Base-by-base conservation (phyloP, 352 stramenopile genomes). In the Saprolegnia diclina region DNA sequence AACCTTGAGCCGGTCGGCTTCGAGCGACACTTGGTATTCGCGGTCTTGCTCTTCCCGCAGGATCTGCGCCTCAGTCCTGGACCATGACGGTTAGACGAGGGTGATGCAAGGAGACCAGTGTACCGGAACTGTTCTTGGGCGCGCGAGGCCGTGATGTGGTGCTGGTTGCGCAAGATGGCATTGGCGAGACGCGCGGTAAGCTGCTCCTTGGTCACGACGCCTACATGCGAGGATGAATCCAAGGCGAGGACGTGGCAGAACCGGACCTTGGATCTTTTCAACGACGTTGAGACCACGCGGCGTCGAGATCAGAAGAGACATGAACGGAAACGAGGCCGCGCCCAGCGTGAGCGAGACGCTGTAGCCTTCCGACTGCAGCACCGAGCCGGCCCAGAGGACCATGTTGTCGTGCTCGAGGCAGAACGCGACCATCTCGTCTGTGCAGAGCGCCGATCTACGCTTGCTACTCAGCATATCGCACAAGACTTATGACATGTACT, bases 11-110 rank as follows among this genome's bases (percentile, higher is more conserved):
- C 94, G 90, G 77, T 98, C 94, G 10, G 89, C 90, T 53, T 85
- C 80, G 7, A 98, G 78, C 5, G 94, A 91, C 72, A 97, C 83
- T 72, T 97, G 84, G 69, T 97, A 98, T 76, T 98, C 94, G 29
- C 71, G 72, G 79, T 98, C 92, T 74, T 98, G 94, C 69, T 98
- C 89, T 67, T 96, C 81, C 0, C 94, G 86, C 5, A 98, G 75
- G 37, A 92, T 75, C 56, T 89, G 78, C 56, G 93, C 81, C 74
- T 98, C 91, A 59, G 82, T 83, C 24, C 79, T 86, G 40, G 9
- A 13, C 29, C 35, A 65, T 22, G 0, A 37, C 16, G 4, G 44
- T 54, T 5, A 70, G 38, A 5, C 52, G 62, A 6, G 13, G 16
- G 13, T 11, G 45, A 11, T 22, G 46, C 7, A 48, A 14, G 57